Conservation (phyloP, 495 filamentous ascomycete species). For the Chlorociboria aeruginascens region DNA sequence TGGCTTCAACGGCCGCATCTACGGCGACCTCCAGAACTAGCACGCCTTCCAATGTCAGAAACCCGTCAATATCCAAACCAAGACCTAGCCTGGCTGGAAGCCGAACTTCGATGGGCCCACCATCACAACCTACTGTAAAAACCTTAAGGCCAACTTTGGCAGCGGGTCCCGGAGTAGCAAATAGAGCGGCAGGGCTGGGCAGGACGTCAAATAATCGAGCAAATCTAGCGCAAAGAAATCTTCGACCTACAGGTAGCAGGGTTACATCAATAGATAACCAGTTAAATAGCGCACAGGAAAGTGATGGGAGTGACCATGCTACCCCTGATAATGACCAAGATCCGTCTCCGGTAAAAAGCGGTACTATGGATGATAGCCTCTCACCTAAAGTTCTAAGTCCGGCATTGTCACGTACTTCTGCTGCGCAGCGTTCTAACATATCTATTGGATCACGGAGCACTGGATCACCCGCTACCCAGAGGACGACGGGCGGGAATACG, state of each 20-base stretch:
- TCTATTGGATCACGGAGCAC: constrained; percentile 25
- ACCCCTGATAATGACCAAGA: constrained; percentile 21
- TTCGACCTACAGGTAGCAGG: constrained; percentile 24
- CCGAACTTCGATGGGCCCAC: constrained; percentile 54
- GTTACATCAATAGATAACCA: constrained; percentile 27
- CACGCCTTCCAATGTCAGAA: constrained; percentile 39
- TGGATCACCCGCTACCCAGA: constrained; percentile 17
- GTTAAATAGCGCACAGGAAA: constrained; percentile 19
- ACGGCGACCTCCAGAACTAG: constrained; percentile 46
- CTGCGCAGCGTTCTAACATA: constrained; percentile 30
- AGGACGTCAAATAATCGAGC: constrained; percentile 26
- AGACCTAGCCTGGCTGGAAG: constrained; percentile 33
- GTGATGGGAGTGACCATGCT: constrained; percentile 23
- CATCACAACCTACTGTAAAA: constrained; percentile 28
- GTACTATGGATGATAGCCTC: constrained; percentile 27
- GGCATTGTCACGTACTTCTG: constrained; percentile 28
- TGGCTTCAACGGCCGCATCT: constrained; percentile 44
- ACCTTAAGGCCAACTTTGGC: constrained; percentile 18
- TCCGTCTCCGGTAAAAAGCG: constrained; percentile 13
- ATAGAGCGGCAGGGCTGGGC: constrained; percentile 9
- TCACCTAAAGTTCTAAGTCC: constrained; percentile 36
- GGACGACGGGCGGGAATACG: constrained; percentile 21
- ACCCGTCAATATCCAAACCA: constrained; percentile 32
- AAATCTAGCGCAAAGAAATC: constrained; percentile 22
- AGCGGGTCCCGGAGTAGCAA: constrained; percentile 10